Evolutionary conservation across 495 filamentous ascomycete species (phyloP).

Genomic region (Talaromyces nanjingensis): DNA sequence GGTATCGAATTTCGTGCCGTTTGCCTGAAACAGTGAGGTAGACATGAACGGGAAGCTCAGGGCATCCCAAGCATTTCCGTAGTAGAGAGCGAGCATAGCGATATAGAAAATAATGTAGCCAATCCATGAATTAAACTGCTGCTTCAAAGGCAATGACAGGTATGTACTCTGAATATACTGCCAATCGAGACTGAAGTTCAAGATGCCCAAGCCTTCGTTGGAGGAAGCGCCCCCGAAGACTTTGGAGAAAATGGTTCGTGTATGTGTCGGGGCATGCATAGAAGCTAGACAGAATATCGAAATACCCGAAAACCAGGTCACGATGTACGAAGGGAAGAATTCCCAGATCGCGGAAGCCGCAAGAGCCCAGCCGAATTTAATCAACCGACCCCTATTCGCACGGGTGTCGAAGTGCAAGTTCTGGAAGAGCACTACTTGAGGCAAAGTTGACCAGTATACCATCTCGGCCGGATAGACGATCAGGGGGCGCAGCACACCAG

Average conservation of each 20-base stretch:
- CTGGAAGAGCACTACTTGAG: conserved; percentile 12
- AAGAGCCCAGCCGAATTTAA: conserved; percentile 14
- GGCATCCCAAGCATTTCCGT: conserved; percentile 38
- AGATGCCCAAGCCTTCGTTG: conserved; percentile 34
- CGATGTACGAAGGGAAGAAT: conserved; percentile 42
- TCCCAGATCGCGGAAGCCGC: conserved; percentile 33
- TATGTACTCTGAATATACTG: conserved; percentile 35
- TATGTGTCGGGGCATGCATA: conserved; percentile 7
- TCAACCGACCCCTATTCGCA: conserved; percentile 11
- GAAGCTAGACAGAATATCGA: conserved; percentile 43
- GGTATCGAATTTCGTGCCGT: conserved; percentile 14
- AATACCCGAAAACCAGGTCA: conserved; percentile 39
- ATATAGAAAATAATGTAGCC: conserved; percentile 34
- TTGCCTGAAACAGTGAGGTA: conserved; percentile 24
- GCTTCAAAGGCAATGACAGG: conserved; percentile 22
- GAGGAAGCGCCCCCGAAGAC: conserved; percentile 45
- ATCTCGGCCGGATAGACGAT: conserved; percentile 16
- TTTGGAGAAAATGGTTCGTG: conserved; percentile 37
- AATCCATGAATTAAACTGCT: conserved; percentile 31
- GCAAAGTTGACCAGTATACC: conserved; percentile 16
- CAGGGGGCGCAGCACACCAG: conserved; percentile 13
- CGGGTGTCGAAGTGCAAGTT: conserved; percentile 13
- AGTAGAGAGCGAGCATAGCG: conserved; percentile 33
- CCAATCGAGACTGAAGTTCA: conserved; percentile 40
- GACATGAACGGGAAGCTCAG: conserved; percentile 43